phyloP scores from a whole-genome alignment of 1,139 yeast species.

The Pichia sp. region DNA sequence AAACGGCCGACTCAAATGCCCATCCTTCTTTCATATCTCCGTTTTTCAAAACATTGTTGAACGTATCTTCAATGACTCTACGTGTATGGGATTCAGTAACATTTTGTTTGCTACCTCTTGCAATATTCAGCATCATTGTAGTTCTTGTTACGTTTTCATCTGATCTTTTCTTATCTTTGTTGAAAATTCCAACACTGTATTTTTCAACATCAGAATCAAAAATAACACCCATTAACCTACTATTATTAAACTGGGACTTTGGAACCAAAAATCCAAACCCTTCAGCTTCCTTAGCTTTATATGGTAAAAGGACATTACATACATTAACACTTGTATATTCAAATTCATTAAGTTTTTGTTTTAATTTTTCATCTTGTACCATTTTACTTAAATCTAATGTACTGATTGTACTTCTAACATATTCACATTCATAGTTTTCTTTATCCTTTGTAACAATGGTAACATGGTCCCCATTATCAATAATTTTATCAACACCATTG shows the following conservation, averaged over 20 bases:
- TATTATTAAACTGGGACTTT: conserved; percentile 41
- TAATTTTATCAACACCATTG: conserved; percentile 11
- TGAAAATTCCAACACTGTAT: conserved; percentile 3
- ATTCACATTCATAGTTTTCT: conserved; percentile 38
- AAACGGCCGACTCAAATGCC: conserved; percentile 14
- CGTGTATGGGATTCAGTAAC: not conserved
- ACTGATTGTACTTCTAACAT: conserved; percentile 52
- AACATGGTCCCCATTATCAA: conserved; percentile 7
- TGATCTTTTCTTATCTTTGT: not conserved
- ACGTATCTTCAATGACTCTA: not conserved
- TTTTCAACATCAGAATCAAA: conserved; percentile 78
- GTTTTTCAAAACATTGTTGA: not conserved
- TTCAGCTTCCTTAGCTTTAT: conserved; percentile 27
- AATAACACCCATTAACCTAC: conserved; percentile 72
- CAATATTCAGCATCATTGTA: conserved; percentile 77
- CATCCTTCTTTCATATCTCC: not conserved
- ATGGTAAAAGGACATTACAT: conserved; percentile 56
- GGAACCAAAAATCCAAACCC: conserved; percentile 95
- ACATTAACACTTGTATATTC: conserved; percentile 51
- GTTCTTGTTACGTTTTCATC: conserved; percentile 42
- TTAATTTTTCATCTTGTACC: conserved; percentile 17
- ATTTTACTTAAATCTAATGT: conserved; percentile 24
- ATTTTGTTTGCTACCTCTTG: not conserved
- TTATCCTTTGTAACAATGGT: conserved; percentile 14
- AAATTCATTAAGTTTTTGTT: conserved; percentile 28